Evolutionary conservation across 345 rosid genomes (phyloP).

Genomic region (Lepidium africanum): DNA sequence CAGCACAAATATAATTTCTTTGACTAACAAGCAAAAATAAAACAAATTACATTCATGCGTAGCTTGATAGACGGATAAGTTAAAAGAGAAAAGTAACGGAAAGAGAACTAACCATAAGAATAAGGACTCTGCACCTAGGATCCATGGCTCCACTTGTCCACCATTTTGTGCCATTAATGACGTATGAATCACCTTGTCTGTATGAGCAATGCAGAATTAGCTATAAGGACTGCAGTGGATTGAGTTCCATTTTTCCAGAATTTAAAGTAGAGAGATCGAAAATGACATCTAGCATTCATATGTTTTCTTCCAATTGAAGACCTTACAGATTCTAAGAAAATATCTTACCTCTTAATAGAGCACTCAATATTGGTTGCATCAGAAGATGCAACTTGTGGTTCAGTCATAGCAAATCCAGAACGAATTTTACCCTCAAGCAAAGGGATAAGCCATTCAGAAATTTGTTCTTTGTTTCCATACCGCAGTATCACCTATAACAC

Average conservation of each 20-base stretch:
- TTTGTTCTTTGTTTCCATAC: conserved; percentile 87
- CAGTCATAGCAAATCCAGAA: conserved; percentile 99
- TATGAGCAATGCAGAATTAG: conserved; percentile 9
- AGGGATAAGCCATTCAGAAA: conserved; percentile 80
- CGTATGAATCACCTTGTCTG: conserved; percentile 76
- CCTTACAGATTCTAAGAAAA: not conserved
- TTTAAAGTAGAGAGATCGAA: not conserved
- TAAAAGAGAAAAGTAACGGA: not conserved
- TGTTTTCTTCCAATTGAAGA: not conserved
- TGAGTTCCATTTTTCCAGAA: not conserved
- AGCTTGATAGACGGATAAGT: not conserved
- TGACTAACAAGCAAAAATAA: not conserved
- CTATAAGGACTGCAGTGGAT: not conserved
- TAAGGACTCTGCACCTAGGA: conserved; percentile 91
- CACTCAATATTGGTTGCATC: conserved; percentile 98
- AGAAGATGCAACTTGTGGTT: conserved; percentile 97
- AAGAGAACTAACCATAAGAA: conserved; percentile 77
- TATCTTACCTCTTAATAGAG: conserved; percentile 65
- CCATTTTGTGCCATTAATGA: conserved; percentile 93
- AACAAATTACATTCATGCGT: not conserved
- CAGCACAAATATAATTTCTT: not conserved
- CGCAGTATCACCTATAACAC: conserved; percentile 64
- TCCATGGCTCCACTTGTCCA: conserved; percentile 99
- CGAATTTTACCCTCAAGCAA: conserved; percentile 89
- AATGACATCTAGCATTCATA: not conserved